Conservation (phyloP, 2,329 filamentous ascomycete species). For the Scleromitrula shiraiana region DNA sequence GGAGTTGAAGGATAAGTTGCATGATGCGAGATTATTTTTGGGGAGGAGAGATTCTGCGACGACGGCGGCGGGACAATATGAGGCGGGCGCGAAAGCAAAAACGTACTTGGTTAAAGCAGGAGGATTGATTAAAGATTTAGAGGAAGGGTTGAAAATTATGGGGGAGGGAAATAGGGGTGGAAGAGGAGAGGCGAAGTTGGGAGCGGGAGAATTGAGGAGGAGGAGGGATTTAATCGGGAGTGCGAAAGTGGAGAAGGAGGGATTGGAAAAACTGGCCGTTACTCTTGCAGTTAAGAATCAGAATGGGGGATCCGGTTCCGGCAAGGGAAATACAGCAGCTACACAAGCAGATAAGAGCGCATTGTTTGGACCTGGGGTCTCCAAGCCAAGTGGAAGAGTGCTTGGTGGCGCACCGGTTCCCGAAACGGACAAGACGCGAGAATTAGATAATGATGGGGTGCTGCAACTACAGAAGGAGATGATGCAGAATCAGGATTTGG, state of each 20-base stretch:
- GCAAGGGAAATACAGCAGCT: constrained; percentile 12
- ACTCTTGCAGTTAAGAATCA: constrained; percentile 43
- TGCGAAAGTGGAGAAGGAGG: constrained; percentile 66
- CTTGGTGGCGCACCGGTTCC: constrained; percentile 65
- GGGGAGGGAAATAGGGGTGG: constrained; percentile 37
- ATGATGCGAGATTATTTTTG: constrained; percentile 58
- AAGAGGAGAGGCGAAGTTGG: constrained; percentile 37
- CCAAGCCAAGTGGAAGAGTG: constrained; percentile 49
- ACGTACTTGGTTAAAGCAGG: constrained; percentile 62
- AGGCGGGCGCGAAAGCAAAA: constrained; percentile 68
- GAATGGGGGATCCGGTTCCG: constrained; percentile 15
- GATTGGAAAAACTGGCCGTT: constrained; percentile 64
- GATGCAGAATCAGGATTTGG: constrained; percentile 67
- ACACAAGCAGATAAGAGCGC: constrained; percentile 36
- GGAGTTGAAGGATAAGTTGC: constrained; percentile 64
- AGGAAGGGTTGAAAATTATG: constrained; percentile 55
- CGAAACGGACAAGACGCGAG: constrained; percentile 69
- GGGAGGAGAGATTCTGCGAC: constrained; percentile 58
- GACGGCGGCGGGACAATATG: constrained; percentile 45
- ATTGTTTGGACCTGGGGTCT: constrained; percentile 37
- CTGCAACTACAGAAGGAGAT: constrained; percentile 65
- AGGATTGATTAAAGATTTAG: constrained; percentile 53
- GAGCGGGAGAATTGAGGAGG: constrained; percentile 67
- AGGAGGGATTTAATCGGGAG: constrained; percentile 62
- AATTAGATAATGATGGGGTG: constrained; percentile 69